Evolutionary conservation across 2,329 filamentous ascomycete species (phyloP).

Genomic region (Sclerotinia minor): DNA sequence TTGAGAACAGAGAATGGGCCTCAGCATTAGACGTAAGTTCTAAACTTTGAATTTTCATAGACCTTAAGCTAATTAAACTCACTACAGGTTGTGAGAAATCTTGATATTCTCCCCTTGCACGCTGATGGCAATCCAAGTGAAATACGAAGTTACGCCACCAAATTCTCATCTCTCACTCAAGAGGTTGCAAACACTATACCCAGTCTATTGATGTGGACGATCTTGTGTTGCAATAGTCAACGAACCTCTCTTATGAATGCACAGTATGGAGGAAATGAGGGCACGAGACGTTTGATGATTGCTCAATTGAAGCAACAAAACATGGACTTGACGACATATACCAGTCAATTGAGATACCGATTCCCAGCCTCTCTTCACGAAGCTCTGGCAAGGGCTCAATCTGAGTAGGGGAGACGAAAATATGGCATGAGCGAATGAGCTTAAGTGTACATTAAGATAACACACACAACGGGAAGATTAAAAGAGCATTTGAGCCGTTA

Average conservation of each 20-base stretch:
- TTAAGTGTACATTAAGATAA: constrained; percentile 17
- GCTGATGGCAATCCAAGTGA: constrained; percentile 72
- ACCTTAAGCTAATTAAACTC: constrained; percentile 31
- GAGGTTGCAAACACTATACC: constrained; percentile 87
- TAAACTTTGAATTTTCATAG: constrained; percentile 17
- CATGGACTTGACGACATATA: constrained; percentile 90
- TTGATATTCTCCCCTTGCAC: constrained; percentile 78
- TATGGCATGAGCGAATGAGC: constrained; percentile 4
- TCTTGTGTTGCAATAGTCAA: constrained; percentile 80
- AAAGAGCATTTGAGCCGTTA: constrained; percentile 16
- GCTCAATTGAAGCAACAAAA: constrained; percentile 76
- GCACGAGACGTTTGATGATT: constrained; percentile 62
- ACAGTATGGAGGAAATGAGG: constrained; percentile 73
- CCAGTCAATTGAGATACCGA: constrained; percentile 87
- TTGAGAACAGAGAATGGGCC: constrained; percentile 60
- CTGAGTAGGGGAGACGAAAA: constrained; percentile 30
- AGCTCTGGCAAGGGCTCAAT: constrained; percentile 71
- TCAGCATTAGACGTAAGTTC: constrained; percentile 64
- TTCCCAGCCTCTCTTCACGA: constrained; percentile 86
- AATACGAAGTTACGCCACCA: constrained; percentile 78
- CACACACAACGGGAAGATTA: neutral
- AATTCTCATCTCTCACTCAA: constrained; percentile 75
- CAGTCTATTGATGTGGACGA: constrained; percentile 90
- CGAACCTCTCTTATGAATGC: constrained; percentile 68
- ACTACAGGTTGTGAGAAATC: constrained; percentile 66